These are phyloP conservation scores for Lagenaria siceraria DNA, from an alignment of 306 rosid genomes.

Conservation along the genomic window DNA sequence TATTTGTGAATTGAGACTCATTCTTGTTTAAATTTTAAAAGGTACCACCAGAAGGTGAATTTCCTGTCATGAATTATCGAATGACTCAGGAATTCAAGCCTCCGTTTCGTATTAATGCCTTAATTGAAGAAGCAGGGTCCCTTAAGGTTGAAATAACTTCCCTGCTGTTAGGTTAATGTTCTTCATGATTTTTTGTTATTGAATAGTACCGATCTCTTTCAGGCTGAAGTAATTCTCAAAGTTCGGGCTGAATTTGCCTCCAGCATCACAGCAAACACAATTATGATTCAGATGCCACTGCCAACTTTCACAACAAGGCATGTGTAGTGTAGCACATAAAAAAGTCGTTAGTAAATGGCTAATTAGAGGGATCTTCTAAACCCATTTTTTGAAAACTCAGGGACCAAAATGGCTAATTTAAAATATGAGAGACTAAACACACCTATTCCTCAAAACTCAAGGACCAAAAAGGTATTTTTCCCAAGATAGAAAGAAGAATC, in stretches of 20 bases:
- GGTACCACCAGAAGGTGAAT: constrained; percentile 93
- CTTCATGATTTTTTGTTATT: constrained; percentile 11
- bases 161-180: constrained; percentile 8
- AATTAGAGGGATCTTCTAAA: too few relatives aligned
- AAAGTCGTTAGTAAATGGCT: background rate
- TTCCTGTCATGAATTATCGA: constrained; percentile 92
- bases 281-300: constrained; percentile 70
- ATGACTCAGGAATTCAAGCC: constrained; percentile 85
- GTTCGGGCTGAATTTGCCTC: constrained; percentile 68
- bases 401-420: too few relatives aligned
- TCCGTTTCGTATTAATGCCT: constrained; percentile 64
- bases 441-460: too few relatives aligned
- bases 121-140: constrained; percentile 78
- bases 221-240: constrained; percentile 84
- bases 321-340: constrained; percentile 3
- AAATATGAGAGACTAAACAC: too few relatives aligned
- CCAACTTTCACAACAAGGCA: constrained; percentile 76
- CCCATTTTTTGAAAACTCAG: too few relatives aligned
- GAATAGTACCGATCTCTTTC: constrained; percentile 13
- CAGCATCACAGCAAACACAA: constrained; percentile 49
- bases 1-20: constrained; percentile 5
- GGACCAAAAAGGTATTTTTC: too few relatives aligned
- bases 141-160: constrained; percentile 40
- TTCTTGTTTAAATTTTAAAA: constrained; percentile 13
- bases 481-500: too few relatives aligned